Evolutionary conservation across 352 stramenopile genomes (phyloP).

Genomic region (Phytophthora kernoviae): DNA sequence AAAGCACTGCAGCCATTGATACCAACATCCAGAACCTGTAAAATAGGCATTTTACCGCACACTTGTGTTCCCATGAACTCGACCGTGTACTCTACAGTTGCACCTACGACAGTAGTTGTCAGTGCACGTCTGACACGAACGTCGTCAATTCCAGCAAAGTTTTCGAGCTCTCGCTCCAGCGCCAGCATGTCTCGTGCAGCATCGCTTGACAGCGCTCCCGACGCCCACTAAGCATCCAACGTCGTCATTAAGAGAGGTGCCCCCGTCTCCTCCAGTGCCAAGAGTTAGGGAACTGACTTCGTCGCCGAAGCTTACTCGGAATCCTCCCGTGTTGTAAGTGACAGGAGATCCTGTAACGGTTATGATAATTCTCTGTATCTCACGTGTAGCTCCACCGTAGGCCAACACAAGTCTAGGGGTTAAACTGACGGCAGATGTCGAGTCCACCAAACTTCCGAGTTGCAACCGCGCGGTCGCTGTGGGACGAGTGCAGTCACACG

Average conservation of each 20-base stretch:
- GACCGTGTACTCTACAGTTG: constrained; percentile 87
- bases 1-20: constrained; percentile 92
- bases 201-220: constrained; percentile 45
- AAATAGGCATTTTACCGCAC: constrained; percentile 81
- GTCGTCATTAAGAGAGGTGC: constrained; percentile 73
- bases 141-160: constrained; percentile 71
- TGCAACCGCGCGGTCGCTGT: constrained; percentile 37
- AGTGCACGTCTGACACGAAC: constrained; percentile 66
- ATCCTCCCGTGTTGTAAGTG: constrained; percentile 73
- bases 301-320: constrained; percentile 89
- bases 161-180: constrained; percentile 70
- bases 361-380: constrained; percentile 76
- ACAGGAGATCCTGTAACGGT: constrained; percentile 37
- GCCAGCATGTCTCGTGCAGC: constrained; percentile 48
- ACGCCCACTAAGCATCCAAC: constrained; percentile 81
- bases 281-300: constrained; percentile 88
- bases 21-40: constrained; percentile 91
- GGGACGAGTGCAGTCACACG: constrained; percentile 47
- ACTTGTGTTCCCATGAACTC: constrained; percentile 93
- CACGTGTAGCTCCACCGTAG: constrained; percentile 52
- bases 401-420: constrained; percentile 34
- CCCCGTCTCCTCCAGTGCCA: constrained; percentile 64
- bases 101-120: constrained; percentile 39
- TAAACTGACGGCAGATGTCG: constrained; percentile 48
- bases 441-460: constrained; percentile 52